phyloP scores from a whole-genome alignment of 2,329 filamentous ascomycete genomes.

The Diaporthe sp. region DNA sequence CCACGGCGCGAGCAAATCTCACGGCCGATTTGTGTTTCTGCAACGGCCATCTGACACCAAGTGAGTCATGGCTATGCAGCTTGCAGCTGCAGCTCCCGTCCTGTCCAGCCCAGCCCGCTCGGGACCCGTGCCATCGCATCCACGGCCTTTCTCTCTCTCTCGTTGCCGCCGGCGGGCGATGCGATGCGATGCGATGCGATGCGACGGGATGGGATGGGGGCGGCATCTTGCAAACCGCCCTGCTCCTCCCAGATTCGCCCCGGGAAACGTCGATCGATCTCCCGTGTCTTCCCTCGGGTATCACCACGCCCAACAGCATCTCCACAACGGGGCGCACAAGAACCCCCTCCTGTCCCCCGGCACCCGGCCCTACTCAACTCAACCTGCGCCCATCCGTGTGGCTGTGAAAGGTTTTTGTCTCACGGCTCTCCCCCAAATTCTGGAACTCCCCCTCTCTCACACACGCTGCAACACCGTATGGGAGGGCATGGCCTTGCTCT shows the following conservation, averaged over 20 bases:
- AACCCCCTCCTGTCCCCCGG: not conserved
- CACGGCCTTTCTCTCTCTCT: not conserved
- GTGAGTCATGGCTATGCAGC: conserved; percentile 29
- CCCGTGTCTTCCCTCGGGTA: conserved; percentile 21
- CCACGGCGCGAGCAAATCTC: not conserved
- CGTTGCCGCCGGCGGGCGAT: not conserved
- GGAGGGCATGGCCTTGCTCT: conserved; percentile 13
- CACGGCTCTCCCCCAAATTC: not conserved
- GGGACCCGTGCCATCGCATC: not conserved
- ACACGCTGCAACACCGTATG: conserved; percentile 13
- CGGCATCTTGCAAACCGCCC: not conserved
- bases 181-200: conserved; percentile 3
- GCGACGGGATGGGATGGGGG: conserved; percentile 10
- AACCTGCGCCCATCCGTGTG: conserved; percentile 8
- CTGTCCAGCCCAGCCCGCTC: not conserved
- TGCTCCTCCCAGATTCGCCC: not conserved
- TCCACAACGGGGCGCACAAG: conserved; percentile 10
- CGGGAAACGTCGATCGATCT: conserved; percentile 21
- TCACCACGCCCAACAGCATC: conserved; percentile 10
- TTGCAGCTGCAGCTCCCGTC: not conserved
- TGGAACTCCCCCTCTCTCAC: not conserved
- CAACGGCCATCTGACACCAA: conserved; percentile 30
- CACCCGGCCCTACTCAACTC: not conserved
- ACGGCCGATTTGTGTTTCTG: conserved; percentile 17
- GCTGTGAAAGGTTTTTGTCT: conserved; percentile 28